phyloP scores from a whole-genome alignment of 176 grass and related monocot species.

The bread wheat (Triticum aestivum) region DNA sequence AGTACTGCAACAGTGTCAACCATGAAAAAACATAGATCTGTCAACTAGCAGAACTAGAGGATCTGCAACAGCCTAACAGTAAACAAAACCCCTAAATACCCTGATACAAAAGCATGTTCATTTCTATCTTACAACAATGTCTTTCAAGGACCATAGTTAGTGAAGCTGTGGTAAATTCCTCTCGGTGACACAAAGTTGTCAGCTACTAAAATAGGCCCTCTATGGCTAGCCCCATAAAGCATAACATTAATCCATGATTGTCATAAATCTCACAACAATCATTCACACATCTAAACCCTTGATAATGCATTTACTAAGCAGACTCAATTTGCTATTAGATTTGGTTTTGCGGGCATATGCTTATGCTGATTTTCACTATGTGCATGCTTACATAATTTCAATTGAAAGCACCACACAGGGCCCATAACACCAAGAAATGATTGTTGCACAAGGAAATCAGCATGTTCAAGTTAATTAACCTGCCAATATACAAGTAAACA shows the following conservation, averaged over 20 bases:
- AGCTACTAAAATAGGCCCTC: background rate
- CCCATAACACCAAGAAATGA: background rate
- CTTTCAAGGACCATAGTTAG: background rate
- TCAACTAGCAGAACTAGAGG: background rate
- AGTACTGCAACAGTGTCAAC: background rate
- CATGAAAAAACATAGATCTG: background rate
- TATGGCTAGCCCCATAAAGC: background rate
- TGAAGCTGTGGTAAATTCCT: background rate
- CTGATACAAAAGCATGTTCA: background rate
- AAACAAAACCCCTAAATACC: background rate
- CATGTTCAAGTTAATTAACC: background rate
- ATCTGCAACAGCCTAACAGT: background rate
- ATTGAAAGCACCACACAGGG: background rate
- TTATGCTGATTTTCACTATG: background rate
- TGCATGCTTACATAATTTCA: background rate
- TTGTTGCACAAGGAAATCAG: background rate
- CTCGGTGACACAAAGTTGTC: background rate
- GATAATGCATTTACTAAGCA: background rate
- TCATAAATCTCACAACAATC: background rate
- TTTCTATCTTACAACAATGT: background rate
- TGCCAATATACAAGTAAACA: background rate
- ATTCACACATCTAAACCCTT: background rate
- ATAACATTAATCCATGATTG: background rate
- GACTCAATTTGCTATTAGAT: background rate
- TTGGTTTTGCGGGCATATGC: background rate